These are phyloP conservation scores for Leishmania arabica DNA, from an alignment of 208 protist genomes.

Conservation along the genomic window DNA sequence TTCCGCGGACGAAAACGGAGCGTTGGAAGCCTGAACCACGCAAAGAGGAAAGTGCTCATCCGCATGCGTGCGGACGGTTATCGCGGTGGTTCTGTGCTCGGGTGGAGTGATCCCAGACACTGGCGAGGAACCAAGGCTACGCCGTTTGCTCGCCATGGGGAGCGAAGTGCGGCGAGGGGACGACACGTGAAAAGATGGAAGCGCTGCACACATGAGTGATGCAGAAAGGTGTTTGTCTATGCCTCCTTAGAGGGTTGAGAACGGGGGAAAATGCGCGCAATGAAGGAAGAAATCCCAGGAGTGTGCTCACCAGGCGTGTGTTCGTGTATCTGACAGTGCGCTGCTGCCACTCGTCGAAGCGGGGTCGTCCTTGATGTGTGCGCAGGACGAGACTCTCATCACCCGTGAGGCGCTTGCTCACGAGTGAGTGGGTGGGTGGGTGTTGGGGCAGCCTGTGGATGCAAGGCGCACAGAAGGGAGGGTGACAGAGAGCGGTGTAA, in stretches of 20 bases:
- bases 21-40: neutral
- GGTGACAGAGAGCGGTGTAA: neutral
- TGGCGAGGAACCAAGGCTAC: neutral
- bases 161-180: neutral
- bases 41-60: neutral
- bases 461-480: neutral
- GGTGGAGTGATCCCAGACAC: neutral
- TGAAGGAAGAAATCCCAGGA: neutral
- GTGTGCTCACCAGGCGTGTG: neutral
- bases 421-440: neutral
- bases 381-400: neutral
- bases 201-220: neutral
- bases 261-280: neutral
- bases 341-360: neutral
- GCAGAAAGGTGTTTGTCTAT: neutral
- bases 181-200: neutral
- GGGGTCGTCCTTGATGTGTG: neutral
- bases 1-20: neutral
- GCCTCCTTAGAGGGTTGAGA: neutral
- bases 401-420: neutral
- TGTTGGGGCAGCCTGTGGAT: neutral
- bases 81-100: conserved; percentile 8
- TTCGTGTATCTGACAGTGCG: neutral
- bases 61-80: neutral
- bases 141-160: neutral